Evolutionary conservation across 345 rosid species (phyloP).

Genomic region (Murraya koenigii): DNA sequence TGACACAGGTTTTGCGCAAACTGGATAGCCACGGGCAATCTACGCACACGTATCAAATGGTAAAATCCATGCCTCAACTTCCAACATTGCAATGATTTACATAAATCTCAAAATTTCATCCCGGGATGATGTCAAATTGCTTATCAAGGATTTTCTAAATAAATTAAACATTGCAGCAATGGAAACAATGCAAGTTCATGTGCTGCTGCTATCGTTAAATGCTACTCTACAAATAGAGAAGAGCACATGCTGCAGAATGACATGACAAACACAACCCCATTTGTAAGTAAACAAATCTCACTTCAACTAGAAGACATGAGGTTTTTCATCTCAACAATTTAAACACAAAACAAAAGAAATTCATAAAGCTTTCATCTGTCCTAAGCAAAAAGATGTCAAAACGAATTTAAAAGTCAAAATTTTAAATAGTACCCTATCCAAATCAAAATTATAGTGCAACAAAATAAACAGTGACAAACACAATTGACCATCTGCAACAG

Average conservation of each 20-base stretch:
- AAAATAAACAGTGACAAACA: slow-evolving; percentile 6
- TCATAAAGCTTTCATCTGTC: slow-evolving; percentile 10
- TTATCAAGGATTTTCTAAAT: too few species aligned
- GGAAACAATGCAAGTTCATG: not conserved
- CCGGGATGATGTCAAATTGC: too few species aligned
- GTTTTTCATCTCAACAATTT: not conserved
- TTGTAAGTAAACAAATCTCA: not conserved
- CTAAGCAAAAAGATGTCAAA: slow-evolving; percentile 3
- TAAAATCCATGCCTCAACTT: too few species aligned
- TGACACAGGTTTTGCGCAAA: too few species aligned
- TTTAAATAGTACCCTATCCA: slow-evolving; percentile 19
- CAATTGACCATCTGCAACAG: not conserved
- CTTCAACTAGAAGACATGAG: not conserved
- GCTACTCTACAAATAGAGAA: not conserved
- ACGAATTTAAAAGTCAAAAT: slow-evolving; percentile 20
- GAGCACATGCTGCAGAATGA: not conserved
- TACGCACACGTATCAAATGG: too few species aligned
- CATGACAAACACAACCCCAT: not conserved
- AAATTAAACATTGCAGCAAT: not conserved
- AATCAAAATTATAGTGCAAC: slow-evolving; percentile 12
- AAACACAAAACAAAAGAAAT: not conserved
- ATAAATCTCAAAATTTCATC: too few species aligned
- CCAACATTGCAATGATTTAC: too few species aligned
- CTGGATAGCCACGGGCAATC: too few species aligned
- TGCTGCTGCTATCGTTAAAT: not conserved